These are phyloP conservation scores for Raffaelea albimanens DNA, from an alignment of 2,329 filamentous ascomycete genomes.

Conservation along the genomic window DNA sequence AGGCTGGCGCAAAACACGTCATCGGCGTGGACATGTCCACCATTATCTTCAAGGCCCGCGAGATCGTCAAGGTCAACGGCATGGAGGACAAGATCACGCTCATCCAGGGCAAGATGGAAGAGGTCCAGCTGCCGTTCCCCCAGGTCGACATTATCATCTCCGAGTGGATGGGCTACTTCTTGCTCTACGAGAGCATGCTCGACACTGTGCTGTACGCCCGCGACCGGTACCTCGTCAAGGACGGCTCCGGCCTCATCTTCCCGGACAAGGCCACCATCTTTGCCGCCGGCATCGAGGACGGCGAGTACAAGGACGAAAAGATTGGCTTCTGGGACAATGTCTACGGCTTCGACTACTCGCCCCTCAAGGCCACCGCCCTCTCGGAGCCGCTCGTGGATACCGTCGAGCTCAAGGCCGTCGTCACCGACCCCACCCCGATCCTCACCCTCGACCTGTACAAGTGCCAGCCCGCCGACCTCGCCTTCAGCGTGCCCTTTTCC, in stretches of 20 bases:
- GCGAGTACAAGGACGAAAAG: slow-evolving; percentile 99
- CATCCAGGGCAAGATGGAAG: slow-evolving; percentile 99
- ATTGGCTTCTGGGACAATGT: slow-evolving; percentile 99
- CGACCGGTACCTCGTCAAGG: slow-evolving; percentile 79
- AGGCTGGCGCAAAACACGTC: slow-evolving; percentile 94
- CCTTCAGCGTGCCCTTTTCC: slow-evolving; percentile 71
- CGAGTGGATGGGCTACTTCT: slow-evolving; percentile 99
- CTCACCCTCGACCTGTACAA: slow-evolving; percentile 91
- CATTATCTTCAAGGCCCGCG: slow-evolving; percentile 95
- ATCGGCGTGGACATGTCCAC: slow-evolving; percentile 99
- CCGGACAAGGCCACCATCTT: slow-evolving; percentile 98
- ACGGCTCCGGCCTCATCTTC: slow-evolving; percentile 72
- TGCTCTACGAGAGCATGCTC: slow-evolving; percentile 97
- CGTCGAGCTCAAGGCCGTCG: slow-evolving; percentile 92
- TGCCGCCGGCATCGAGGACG: slow-evolving; percentile 93
- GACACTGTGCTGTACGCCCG: slow-evolving; percentile 96
- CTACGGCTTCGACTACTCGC: slow-evolving; percentile 94
- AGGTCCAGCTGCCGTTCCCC: slow-evolving; percentile 83
- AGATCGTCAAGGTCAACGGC: slow-evolving; percentile 89
- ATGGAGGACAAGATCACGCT: slow-evolving; percentile 94
- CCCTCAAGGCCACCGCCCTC: slow-evolving; percentile 86
- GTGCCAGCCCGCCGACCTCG: slow-evolving; percentile 71
- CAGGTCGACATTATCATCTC: slow-evolving; percentile 99
- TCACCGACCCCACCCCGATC: slow-evolving; percentile 80
- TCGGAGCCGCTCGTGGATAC: slow-evolving; percentile 96